Conservation (phyloP, 1,139 yeast genomes). For the Debaryomycetaceae sp. region DNA sequence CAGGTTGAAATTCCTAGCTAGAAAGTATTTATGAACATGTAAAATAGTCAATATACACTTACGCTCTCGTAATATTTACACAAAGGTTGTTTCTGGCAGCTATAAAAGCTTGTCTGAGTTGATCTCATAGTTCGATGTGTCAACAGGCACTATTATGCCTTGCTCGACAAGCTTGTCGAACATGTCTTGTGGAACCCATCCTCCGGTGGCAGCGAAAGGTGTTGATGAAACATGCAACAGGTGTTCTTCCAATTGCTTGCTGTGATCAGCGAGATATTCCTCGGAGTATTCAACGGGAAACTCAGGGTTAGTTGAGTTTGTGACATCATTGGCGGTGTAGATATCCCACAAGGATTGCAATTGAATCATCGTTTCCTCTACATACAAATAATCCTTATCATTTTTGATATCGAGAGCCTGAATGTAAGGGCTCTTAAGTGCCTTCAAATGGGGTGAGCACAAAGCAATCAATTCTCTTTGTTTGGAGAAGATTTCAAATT, state of each 20-base stretch:
- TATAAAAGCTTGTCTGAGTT: slow-evolving; percentile 34
- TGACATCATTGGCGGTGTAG: slow-evolving; percentile 61
- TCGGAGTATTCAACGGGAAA: slow-evolving; percentile 64
- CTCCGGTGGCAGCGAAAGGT: slow-evolving; percentile 89
- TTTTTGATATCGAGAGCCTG: slow-evolving; percentile 63
- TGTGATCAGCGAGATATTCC: slow-evolving; percentile 54
- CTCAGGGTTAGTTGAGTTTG: slow-evolving; percentile 32
- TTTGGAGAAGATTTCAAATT: slow-evolving; percentile 62
- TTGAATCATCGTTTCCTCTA: slow-evolving; percentile 69
- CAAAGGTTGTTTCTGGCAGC: not conserved
- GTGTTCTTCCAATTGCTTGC: slow-evolving; percentile 57
- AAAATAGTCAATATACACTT: not conserved
- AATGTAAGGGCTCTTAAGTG: slow-evolving; percentile 61
- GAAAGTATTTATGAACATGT: slow-evolving; percentile 57
- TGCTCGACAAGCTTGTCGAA: slow-evolving; percentile 65
- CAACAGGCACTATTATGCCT: slow-evolving; percentile 52
- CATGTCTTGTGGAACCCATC: slow-evolving; percentile 95
- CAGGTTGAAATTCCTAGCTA: slow-evolving; percentile 67
- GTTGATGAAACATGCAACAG: slow-evolving; percentile 63
- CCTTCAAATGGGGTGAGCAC: slow-evolving; percentile 72
- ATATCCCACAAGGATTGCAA: slow-evolving; percentile 74
- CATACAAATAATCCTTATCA: slow-evolving; percentile 60
- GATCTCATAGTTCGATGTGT: slow-evolving; percentile 33
- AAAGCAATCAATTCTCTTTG: slow-evolving; percentile 70
- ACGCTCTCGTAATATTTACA: slow-evolving; percentile 1